Base-by-base conservation (phyloP, 2,329 filamentous ascomycete species). In the Penicillium sp. region DNA sequence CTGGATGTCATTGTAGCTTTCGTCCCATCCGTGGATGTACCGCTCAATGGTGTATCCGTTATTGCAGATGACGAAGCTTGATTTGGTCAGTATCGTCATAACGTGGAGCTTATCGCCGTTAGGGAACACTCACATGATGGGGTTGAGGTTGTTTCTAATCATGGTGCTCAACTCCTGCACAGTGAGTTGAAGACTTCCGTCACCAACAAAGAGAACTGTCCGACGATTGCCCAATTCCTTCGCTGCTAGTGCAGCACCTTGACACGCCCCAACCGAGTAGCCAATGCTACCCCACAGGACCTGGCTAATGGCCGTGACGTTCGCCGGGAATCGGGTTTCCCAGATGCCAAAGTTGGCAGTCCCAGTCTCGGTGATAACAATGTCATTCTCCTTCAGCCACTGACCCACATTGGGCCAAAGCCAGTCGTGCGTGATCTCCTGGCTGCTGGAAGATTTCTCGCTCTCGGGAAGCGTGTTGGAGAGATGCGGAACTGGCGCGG, bases 41-140 rank as follows among this genome's bases (percentile, higher is more conserved):
- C 89, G 82, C 71, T 95, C 89, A 65, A 94, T 93, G 8, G 88
- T 93, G 71, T 87, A 95, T 9, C 89, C 89, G 37, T 90, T 81
- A 66, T 94, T 94, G 76, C 86, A 88, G 58, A 95, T 84, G 54
- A 93, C 77, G 66, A 95, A 91, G 54, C 66, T 68, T 24, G 8
- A 15, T 9, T 17, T 15, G 24, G 39, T 61, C 21, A 61, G 80
- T 81, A 48, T 9, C n/a, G n/a, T n/a, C n/a, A 21, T 13, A 12
- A 29, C 12, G 15, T 10, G 3, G 28, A 10, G 17, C 3, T 3
- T 10, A 39, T 22, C n/a, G n/a, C n/a, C n/a, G n/a, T n/a, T n/a
- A n/a, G 17, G n/a, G 15, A 6, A 8, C 29, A 71, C 80, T 74
- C 71, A 85, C 77, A 95, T 83, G 62, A 89, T 91, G 19, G 87